These are phyloP conservation scores for Fibroporia radiculosa DNA, from an alignment of 768 basidiomycete species.

Conservation along the genomic window DNA sequence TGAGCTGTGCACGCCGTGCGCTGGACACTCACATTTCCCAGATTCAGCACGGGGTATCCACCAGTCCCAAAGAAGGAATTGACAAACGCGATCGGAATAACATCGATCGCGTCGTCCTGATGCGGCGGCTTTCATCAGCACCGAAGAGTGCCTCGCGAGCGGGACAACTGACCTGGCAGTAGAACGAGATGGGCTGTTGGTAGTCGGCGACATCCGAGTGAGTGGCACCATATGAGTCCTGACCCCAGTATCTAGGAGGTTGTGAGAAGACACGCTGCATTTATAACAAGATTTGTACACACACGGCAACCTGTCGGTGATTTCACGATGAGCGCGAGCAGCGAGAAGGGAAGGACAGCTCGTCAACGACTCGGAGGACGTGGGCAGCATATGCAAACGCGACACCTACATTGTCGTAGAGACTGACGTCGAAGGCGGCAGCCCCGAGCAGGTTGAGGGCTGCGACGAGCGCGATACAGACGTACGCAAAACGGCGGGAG, in stretches of 20 bases:
- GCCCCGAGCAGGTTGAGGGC: conserved; percentile 13
- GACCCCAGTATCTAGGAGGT: conserved; percentile 57
- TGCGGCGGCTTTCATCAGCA: not conserved
- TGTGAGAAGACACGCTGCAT: conserved; percentile 1
- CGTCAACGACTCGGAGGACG: not conserved
- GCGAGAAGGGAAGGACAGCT: not conserved
- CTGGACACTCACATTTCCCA: conserved; percentile 47
- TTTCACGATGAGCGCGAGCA: not conserved
- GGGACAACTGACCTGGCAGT: conserved; percentile 41
- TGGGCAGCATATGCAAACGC: not conserved
- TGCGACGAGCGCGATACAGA: conserved; percentile 9
- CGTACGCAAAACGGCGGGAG: conserved; percentile 7
- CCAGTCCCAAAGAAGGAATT: conserved; percentile 59
- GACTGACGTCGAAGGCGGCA: conserved; percentile 44
- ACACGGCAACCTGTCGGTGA: conserved; percentile 51
- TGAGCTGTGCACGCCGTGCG: not conserved
- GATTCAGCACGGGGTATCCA: conserved; percentile 53
- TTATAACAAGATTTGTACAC: conserved; percentile 13
- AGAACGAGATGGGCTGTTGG: conserved; percentile 55
- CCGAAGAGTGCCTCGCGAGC: not conserved
- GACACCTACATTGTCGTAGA: conserved; percentile 53
- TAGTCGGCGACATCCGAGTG: conserved; percentile 43
- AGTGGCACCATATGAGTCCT: conserved; percentile 64
- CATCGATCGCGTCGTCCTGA: conserved; percentile 61
- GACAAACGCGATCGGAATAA: conserved; percentile 64